Evolutionary conservation across 2,329 filamentous ascomycete genomes (phyloP), one percentile per base, ranked within the genome.

Genomic region (Aspergillus novofumigatus): DNA sequence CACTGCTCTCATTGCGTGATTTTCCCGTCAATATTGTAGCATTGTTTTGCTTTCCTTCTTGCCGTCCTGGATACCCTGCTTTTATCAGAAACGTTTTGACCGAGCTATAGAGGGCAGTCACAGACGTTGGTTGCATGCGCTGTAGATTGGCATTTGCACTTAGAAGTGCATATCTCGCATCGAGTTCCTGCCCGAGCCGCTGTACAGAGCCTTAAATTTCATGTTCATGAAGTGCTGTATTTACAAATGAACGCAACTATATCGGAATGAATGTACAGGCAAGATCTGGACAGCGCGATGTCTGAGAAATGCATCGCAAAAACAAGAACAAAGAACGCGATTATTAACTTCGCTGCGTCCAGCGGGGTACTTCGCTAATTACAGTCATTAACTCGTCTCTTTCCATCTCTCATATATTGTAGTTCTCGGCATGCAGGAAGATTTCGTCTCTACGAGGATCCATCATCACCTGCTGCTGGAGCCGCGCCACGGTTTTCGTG

Each of bases 401-500:
- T 14, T 21, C 32, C 20, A n/a, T 45, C 52, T 56, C 25, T 81
- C 74, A 96, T 60, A 96, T 80, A 52, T 92, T 90, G 77, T 96
- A 97, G 73, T 97, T 97, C 80, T 97, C 93, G 3, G 92, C 90
- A 78, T 97, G 93, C 72, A 97, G 75, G 72, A 92, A 97, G 54
- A 97, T 89, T 81, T 97, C 93, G 70, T 97, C 92, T 49, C 89
- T 83, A 65, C 83, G 82, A 35, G 87, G 84, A 65, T 91, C 87
- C 5, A 83, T 86, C 88, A 91, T 92, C 51, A 97, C 92, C 73
- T 88, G 85, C 26, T 84, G 84, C 80, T 97, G 93, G 67, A 97
- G 77, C 57, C 83, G 79, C 2, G 93, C 93, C 25, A 96, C 91
- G 0, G 90, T 89, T 63, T 86, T 90, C n/a, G 90, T 87, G 17